Conservation (phyloP, 2,329 filamentous ascomycete genomes). For the Cytospora leucostoma region DNA sequence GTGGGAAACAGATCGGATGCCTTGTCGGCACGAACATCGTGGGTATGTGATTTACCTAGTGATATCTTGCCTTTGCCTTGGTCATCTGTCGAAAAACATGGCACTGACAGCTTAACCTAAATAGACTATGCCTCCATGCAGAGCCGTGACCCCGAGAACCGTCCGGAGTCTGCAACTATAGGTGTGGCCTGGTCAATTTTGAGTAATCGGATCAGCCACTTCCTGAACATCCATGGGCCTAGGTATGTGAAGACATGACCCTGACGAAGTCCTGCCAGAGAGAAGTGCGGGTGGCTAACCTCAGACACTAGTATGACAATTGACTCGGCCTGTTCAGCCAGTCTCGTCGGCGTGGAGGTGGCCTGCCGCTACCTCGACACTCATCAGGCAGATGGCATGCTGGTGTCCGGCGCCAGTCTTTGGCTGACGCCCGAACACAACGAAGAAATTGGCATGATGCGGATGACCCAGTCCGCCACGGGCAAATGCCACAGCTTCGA, state of each 20-base stretch:
- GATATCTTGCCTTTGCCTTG: too few species aligned
- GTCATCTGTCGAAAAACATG: background rate
- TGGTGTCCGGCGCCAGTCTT: constrained; percentile 45
- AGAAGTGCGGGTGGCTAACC: too few species aligned
- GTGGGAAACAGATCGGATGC: constrained; percentile 35
- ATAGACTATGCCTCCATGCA: constrained; percentile 10
- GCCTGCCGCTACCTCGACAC: constrained; percentile 44
- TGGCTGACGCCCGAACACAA: constrained; percentile 45
- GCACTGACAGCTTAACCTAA: constrained; percentile 30
- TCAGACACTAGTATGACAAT: constrained; percentile 43
- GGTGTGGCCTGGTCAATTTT: constrained; percentile 40
- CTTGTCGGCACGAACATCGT: constrained; percentile 31
- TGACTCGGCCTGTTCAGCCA: constrained; percentile 53
- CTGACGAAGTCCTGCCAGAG: too few species aligned
- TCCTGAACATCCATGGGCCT: constrained; percentile 42
- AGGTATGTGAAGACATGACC: constrained; percentile 21
- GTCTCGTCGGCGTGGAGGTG: constrained; percentile 47
- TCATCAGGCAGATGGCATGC: constrained; percentile 42
- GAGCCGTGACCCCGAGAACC: constrained; percentile 13
- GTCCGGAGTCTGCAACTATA: constrained; percentile 29
- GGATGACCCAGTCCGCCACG: constrained; percentile 38
- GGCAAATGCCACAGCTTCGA: constrained; percentile 43
- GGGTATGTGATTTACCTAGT: too few species aligned
- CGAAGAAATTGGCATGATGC: constrained; percentile 33
- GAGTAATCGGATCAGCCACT: constrained; percentile 41